Evolutionary conservation across 2,329 filamentous ascomycete genomes (phyloP), one percentile per base, ranked within the genome.

Genomic region (Beauveria sp.): DNA sequence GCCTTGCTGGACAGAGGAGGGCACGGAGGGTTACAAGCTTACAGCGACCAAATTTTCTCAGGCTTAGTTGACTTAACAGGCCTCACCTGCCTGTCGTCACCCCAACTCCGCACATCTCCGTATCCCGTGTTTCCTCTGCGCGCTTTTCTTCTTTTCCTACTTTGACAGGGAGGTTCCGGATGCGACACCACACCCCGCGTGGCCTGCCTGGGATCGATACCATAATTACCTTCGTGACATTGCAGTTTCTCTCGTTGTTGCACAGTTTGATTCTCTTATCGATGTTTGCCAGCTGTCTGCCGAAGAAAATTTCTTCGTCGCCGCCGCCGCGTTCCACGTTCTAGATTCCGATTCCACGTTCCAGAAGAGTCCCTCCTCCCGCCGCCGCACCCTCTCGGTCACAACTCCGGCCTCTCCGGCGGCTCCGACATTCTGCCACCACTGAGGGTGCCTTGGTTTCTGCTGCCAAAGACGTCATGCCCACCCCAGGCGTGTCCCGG

Each of bases 401-500:
- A 24, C 28, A 24, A 8, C 28, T 42, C 55, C 55, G 55, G 55
- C 55, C 31, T 40, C 55, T 58, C 55, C 55, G 55, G 26, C 54
- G 18, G 12, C 31, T 20, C 34, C 34, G 50, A 20, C 50, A n/a
- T n/a, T 34, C n/a, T 18, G 10, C 14, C 26, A 51, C 12, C n/a
- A 22, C n/a, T 38, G 34, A 14, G 31, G 28, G 14, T 20, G 28
- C 50, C 50, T 53, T 53, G 50, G 50, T 53, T 53, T 52, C 10
- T 14, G 20, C n/a, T 38, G 28, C 5, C 8, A n/a, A 38, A 46
- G 53, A 56, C 53, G 53, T 56, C 53, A 56, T 56, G 31, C 45
- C 22, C 22, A 48, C 22, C 22, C 22, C 28, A 53, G 20, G 34
- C 24, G 34, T 20, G 31, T 34, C 31, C 50, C 22, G 52, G 34